phyloP scores from a whole-genome alignment of 2,329 filamentous ascomycete species.

The Juglanconis sp. region DNA sequence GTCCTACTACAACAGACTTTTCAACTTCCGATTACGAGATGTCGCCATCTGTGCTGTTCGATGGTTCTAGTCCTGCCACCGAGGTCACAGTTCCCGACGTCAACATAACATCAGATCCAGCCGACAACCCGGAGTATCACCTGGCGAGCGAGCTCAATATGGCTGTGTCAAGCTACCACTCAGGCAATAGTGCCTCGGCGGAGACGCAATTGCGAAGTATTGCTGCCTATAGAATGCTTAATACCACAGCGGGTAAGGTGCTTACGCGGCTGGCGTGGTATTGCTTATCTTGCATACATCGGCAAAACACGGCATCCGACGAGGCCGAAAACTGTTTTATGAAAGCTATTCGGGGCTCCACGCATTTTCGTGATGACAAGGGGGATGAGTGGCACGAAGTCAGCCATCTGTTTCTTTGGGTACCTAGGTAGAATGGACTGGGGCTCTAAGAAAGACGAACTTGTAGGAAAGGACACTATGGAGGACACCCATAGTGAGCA shows the following conservation, averaged over 20 bases:
- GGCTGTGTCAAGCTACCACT: not conserved
- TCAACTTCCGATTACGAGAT: not conserved
- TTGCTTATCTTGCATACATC: slow-evolving; percentile 12
- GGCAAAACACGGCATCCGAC: not conserved
- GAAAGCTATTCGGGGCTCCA: slow-evolving; percentile 10
- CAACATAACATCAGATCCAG: not conserved
- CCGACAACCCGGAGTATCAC: not conserved
- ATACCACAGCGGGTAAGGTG: slow-evolving; percentile 6
- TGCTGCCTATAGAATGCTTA: not conserved
- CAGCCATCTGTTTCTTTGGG: slow-evolving; percentile 10
- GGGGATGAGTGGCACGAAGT: slow-evolving; percentile 11
- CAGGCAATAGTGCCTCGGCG: not conserved
- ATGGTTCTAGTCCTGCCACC: not conserved
- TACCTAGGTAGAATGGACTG: too few species aligned
- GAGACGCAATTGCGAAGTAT: slow-evolving; percentile 2
- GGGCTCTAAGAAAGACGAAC: too few species aligned
- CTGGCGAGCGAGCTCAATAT: not conserved
- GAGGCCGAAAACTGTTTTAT: slow-evolving; percentile 10
- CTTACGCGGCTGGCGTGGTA: slow-evolving; percentile 14
- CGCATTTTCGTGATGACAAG: slow-evolving; percentile 1
- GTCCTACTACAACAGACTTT: not conserved
- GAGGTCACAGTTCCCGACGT: not conserved
- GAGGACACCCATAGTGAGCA: too few species aligned
- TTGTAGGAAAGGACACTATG: too few species aligned
- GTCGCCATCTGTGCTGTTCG: not conserved